Evolutionary conservation across 306 rosid genomes (phyloP).

Genomic region (Gillenia trifoliata): DNA sequence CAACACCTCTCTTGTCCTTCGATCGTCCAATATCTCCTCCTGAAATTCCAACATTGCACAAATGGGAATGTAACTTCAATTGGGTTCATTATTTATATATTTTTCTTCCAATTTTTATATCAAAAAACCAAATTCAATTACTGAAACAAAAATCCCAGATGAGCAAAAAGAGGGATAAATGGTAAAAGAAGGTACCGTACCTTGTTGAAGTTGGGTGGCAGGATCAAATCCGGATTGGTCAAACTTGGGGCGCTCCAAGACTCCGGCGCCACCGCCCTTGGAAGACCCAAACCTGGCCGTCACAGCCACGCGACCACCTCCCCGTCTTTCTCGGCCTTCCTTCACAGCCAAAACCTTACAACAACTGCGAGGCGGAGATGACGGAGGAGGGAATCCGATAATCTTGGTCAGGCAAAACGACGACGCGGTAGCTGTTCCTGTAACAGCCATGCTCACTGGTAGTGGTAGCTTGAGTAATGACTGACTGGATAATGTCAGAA

Average conservation of each 20-base stretch:
- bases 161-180: background rate
- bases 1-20: slow-evolving; percentile 14
- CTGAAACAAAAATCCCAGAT: background rate
- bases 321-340: background rate
- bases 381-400: background rate
- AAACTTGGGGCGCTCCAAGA: slow-evolving; percentile 21
- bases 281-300: slow-evolving; percentile 24
- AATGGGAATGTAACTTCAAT: background rate
- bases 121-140: background rate
- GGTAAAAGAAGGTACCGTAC: background rate
- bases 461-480: background rate
- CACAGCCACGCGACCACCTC: slow-evolving; percentile 3
- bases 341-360: background rate
- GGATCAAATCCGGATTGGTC: slow-evolving; percentile 21
- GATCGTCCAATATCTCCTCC: slow-evolving; percentile 26
- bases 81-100: too few relatives aligned
- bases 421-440: background rate
- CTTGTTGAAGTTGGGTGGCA: slow-evolving; percentile 11
- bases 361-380: background rate
- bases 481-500: background rate
- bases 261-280: slow-evolving; percentile 16
- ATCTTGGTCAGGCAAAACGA: background rate
- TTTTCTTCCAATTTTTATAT: background rate
- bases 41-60: background rate
- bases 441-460: background rate